Percentiles rank a stretch among this genome's conserved stretches.
Conservation (phyloP, 2,329 filamentous ascomycete species). For the Monosporascus cannonballus region DNA sequence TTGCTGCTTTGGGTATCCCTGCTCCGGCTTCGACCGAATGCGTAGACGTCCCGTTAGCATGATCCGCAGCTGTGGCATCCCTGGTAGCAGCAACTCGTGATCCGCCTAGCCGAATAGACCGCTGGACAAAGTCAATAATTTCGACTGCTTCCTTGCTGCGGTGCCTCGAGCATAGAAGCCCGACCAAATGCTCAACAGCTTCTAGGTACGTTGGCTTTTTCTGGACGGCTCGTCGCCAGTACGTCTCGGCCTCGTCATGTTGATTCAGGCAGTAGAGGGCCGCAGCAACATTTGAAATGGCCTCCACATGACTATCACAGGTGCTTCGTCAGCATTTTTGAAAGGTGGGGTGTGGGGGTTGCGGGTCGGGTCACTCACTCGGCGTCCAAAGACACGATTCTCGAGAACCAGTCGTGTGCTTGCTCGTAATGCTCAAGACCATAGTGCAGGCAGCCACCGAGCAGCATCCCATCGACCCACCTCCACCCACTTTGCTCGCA, state of each 20-base stretch:
- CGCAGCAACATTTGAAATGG: conserved; percentile 87
- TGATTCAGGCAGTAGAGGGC: conserved; percentile 79
- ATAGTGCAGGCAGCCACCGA: conserved; percentile 89
- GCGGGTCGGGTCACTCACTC: conserved; percentile 35
- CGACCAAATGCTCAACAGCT: conserved; percentile 89
- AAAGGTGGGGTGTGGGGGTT: neutral
- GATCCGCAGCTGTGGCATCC: too few species aligned
- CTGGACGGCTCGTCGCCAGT: conserved; percentile 82
- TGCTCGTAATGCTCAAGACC: conserved; percentile 79
- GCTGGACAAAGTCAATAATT: conserved; percentile 81
- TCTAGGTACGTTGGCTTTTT: conserved; percentile 85
- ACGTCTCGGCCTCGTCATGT: conserved; percentile 74
- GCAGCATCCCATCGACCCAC: conserved; percentile 89
- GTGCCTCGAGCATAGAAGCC: conserved; percentile 75
- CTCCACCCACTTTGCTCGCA: conserved; percentile 77
- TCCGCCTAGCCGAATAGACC: conserved; percentile 52
- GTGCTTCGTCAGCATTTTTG: conserved; percentile 4
- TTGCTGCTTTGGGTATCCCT: conserved; percentile 5
- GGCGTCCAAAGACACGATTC: conserved; percentile 50
- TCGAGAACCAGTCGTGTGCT: conserved; percentile 67
- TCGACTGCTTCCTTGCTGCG: conserved; percentile 78
- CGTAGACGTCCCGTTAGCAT: neutral
- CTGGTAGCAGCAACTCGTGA: neutral
- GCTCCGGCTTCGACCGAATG: neutral
- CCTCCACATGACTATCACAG: conserved; percentile 70